Evolutionary conservation across 225 moss, liverwort and hornwort genomes (phyloP).

Genomic region (Asterella californica): DNA sequence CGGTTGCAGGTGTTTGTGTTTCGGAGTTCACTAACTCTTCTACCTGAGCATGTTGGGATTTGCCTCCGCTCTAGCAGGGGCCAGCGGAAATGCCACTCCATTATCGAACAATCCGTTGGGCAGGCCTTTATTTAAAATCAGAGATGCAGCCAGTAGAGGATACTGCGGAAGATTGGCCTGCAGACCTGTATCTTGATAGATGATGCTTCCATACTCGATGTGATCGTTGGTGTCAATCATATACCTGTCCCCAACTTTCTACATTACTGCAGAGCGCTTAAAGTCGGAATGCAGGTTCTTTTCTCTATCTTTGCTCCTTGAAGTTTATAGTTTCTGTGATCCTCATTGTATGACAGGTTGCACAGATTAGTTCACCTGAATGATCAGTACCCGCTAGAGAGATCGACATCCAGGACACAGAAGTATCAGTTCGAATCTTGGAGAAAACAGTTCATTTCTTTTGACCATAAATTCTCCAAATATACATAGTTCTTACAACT

Average conservation of each 20-base stretch:
- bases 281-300: conserved; percentile 46
- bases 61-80: background rate
- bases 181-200: conserved; percentile 63
- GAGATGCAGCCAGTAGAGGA: conserved; percentile 25
- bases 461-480: background rate
- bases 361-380: conserved; percentile 14
- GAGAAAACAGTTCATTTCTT: conserved; percentile 41
- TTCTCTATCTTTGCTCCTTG: background rate
- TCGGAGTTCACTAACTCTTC: background rate
- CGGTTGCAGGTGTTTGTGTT: background rate
- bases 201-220: conserved; percentile 73
- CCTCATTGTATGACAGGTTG: conserved; percentile 12
- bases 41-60: background rate
- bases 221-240: conserved; percentile 60
- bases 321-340: background rate
- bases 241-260: conserved; percentile 66
- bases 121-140: conserved; percentile 28
- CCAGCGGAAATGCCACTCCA: background rate
- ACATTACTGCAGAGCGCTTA: conserved; percentile 79
- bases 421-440: conserved; percentile 39
- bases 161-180: conserved; percentile 34
- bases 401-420: background rate
- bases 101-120: conserved; percentile 22
- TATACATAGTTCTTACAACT: too few relatives aligned
- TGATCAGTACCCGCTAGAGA: background rate